Evolutionary conservation across 805 yeast genomes (phyloP).

Genomic region (Sugiyamaella lignohabitans): DNA sequence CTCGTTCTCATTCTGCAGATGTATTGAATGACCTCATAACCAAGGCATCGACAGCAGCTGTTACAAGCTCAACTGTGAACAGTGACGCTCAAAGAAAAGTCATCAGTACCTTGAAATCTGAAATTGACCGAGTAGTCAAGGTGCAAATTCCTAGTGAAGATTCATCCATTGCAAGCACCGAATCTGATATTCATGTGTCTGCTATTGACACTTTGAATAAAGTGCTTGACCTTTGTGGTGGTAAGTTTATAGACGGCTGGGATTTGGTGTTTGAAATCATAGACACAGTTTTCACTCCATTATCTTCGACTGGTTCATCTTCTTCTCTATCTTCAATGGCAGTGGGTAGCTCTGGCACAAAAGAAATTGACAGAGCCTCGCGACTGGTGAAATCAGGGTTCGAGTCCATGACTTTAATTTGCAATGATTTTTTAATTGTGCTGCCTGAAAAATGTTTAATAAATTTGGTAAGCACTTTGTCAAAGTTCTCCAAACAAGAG

Average conservation of each 20-base stretch:
- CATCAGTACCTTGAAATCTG: constrained; percentile 42
- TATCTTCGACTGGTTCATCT: constrained; percentile 24
- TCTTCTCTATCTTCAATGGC: constrained; percentile 26
- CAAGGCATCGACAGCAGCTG: constrained; percentile 24
- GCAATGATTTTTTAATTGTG: constrained; percentile 75
- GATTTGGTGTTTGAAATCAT: constrained; percentile 55
- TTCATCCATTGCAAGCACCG: constrained; percentile 29
- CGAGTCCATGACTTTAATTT: constrained; percentile 71
- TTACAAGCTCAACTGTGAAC: constrained; percentile 11
- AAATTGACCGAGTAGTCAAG: constrained; percentile 26
- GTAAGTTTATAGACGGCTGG: constrained; percentile 62
- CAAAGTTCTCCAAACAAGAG: constrained; percentile 62
- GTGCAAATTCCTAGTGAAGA: constrained; percentile 16
- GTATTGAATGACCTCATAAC: constrained; percentile 47
- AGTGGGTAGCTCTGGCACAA: not conserved
- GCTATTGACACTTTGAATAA: constrained; percentile 58
- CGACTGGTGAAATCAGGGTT: constrained; percentile 62
- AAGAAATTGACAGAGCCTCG: constrained; percentile 35
- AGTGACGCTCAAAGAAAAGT: constrained; percentile 33
- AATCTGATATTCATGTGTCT: constrained; percentile 60
- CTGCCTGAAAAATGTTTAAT: constrained; percentile 63
- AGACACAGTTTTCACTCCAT: constrained; percentile 26
- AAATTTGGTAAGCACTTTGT: constrained; percentile 62
- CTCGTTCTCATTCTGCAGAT: constrained; percentile 44
- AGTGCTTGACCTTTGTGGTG: constrained; percentile 74